Evolutionary conservation across 139 green algal genomes (phyloP), one percentile per base, ranked within the genome.

Genomic region (Chlorella sp.): DNA sequence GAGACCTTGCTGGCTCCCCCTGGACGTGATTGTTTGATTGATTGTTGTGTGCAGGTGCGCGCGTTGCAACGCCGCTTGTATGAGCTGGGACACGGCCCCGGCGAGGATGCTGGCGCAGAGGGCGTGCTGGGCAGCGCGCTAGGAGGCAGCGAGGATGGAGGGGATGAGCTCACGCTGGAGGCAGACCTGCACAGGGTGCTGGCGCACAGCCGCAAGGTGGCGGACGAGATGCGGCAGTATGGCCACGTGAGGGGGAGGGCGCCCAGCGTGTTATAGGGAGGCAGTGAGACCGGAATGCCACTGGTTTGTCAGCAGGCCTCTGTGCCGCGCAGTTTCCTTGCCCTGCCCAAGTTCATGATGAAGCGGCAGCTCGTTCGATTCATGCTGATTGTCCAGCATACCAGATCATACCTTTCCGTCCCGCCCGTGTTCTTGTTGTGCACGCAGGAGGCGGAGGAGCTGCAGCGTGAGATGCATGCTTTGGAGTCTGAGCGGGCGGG

Each of bases 371-470:
- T n/a, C n/a, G n/a, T n/a, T n/a, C n/a, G n/a, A n/a, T n/a, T n/a
- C n/a, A n/a, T 57, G 48, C 48, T 57, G 48, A 5, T 77, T 24
- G 26, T 37, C 11, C 30, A 3, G 34, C 1, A n/a, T 83, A 76
- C 53, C 48, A 16, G 48, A 5, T 57, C 48, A 57, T 16, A 57
- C 48, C 9, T 57, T 9, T 9, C 9, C 9, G 48, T 16, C 4
- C 69, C 85, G 53, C 39, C 48, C 48, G 5, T 57, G 7, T 57
- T 57, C 48, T 9, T 57, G 9, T 57, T 57, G 48, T 5, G 48
- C 16, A 2, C 85, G 68, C 93, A 98, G 94, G 96, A 97, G 89
- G 97, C 94, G 7, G 94, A 96, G 75, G 91, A 93, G 85, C 92
- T 98, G 75, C 93, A 96, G 78, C 26, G 86, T 0, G 94, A 98